Evolutionary conservation across 306 rosid species (phyloP), one percentile per base, ranked within the genome.

Genomic region (Vachellia collinsii): DNA sequence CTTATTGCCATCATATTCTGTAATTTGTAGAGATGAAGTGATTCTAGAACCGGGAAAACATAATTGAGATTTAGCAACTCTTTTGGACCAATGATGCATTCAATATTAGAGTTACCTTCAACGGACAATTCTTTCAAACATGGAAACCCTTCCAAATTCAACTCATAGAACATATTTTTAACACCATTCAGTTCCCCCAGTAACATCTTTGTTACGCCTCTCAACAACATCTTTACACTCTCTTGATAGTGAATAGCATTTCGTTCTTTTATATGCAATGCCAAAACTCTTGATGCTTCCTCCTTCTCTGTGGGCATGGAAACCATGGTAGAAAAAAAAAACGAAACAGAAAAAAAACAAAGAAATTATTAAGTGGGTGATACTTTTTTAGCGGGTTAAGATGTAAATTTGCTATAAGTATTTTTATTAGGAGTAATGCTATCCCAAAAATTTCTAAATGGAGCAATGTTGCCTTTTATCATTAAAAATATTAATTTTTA

Each of bases 111-210:
- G 51, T 73, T 83, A 25, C 53, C 56, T 29, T 38, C 4, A 1
- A 88, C 66, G 2, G 17, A 81, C 8, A 86, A 72, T 20, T 80
- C 75, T 20, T 83, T 86, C 47, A 83, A n/a, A 39, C 59, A 17
- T 3, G 68, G 88, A 74, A 63, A 81, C 23, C 77, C 83, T 12
- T 74, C 67, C 6, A 39, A 1, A 58, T 37, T 77, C 12, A 86
- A 38, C 51, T 70, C 51, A 19, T 3, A 17, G 6, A 81, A 34
- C 11, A 70, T n/a, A 50, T 43, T 75, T 29, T 44, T 12, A 8
- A 54, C 78, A 39, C 66, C 68, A 68, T 54, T 48, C 20, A 66
- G 29, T 14, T 83, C 88, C 70, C 79, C 83, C 50, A 88, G 13
- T 5, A 71, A 68, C 71, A 88, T 69, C 19, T 53, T 71, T 74